These are phyloP conservation scores for Gymnopus androsaceus DNA, from an alignment of 1,284 basidiomycete species.

Conservation along the genomic window DNA sequence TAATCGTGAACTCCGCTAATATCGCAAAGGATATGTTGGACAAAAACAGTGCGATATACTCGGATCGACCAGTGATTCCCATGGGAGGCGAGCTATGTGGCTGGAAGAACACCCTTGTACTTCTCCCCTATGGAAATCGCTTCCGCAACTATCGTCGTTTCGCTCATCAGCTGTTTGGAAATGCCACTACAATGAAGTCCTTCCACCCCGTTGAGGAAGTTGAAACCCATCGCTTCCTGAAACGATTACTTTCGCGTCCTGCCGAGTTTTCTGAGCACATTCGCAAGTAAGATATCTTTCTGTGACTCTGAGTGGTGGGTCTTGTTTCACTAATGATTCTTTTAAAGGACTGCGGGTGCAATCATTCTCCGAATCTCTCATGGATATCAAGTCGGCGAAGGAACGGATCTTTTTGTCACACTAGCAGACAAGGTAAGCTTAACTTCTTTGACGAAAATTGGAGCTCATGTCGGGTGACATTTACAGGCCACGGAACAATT, in stretches of 20 bases:
- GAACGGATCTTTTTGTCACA: conserved; percentile 29
- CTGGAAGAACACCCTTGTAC: conserved; percentile 22
- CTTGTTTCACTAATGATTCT: background rate
- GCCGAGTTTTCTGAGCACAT: conserved; percentile 16
- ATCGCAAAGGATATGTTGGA: conserved; percentile 30
- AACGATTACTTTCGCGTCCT: conserved; percentile 14
- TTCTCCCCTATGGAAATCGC: conserved; percentile 37
- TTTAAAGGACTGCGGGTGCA: conserved; percentile 16
- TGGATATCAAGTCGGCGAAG: conserved; percentile 23
- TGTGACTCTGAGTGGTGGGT: background rate
- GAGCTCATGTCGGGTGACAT: background rate
- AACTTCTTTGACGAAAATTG: background rate
- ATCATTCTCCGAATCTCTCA: conserved; percentile 19
- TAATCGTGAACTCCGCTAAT: conserved; percentile 27
- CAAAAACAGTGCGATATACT: conserved; percentile 26
- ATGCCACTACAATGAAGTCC: conserved; percentile 15
- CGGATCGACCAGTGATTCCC: conserved; percentile 26
- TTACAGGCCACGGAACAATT: conserved; percentile 18
- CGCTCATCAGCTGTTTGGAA: conserved; percentile 35
- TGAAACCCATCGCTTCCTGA: conserved; percentile 17
- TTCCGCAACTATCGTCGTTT: conserved; percentile 45
- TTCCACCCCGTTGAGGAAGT: conserved; percentile 20
- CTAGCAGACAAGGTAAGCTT: conserved; percentile 20
- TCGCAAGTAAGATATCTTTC: conserved; percentile 11
- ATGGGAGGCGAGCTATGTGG: conserved; percentile 24